Conservation (phyloP, 2,329 filamentous ascomycete species). For the Chalaropsis ovoidea region DNA sequence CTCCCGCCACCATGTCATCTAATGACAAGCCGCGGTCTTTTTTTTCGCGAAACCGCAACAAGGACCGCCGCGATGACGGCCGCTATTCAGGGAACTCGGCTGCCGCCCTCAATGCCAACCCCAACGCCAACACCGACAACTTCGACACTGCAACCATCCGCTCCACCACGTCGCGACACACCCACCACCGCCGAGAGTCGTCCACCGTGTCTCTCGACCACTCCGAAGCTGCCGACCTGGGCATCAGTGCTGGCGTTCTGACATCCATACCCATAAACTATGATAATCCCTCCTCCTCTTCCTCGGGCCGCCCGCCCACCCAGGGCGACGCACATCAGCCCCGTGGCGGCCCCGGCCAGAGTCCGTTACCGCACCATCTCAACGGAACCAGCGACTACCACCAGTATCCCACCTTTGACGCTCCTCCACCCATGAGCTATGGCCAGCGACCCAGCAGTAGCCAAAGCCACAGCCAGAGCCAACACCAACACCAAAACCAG, state of each 20-base stretch:
- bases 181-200: constrained; percentile 59
- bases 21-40: constrained; percentile 64
- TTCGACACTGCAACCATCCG: constrained; percentile 24
- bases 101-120: constrained; percentile 50
- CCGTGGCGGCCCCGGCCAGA: constrained; percentile 53
- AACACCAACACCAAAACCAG: background rate
- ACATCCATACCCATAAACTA: constrained; percentile 69
- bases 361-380: constrained; percentile 71
- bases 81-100: constrained; percentile 46
- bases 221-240: constrained; percentile 52
- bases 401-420: constrained; percentile 71
- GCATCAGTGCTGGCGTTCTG: constrained; percentile 69
- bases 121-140: constrained; percentile 53
- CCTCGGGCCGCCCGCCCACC: constrained; percentile 59
- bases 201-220: constrained; percentile 63
- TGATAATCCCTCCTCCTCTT: constrained; percentile 47
- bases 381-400: constrained; percentile 78
- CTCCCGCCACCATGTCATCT: constrained; percentile 61
- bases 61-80: constrained; percentile 52
- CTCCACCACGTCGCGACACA: constrained; percentile 24
- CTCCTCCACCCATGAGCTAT: constrained; percentile 38
- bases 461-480: constrained; percentile 40
- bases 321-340: constrained; percentile 55
- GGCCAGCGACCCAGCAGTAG: constrained; percentile 29
- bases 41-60: constrained; percentile 74